Percentiles rank a stretch among this genome's conserved stretches.
Conservation (phyloP, 2,329 filamentous ascomycete genomes). For the Metarhizium rileyi region DNA sequence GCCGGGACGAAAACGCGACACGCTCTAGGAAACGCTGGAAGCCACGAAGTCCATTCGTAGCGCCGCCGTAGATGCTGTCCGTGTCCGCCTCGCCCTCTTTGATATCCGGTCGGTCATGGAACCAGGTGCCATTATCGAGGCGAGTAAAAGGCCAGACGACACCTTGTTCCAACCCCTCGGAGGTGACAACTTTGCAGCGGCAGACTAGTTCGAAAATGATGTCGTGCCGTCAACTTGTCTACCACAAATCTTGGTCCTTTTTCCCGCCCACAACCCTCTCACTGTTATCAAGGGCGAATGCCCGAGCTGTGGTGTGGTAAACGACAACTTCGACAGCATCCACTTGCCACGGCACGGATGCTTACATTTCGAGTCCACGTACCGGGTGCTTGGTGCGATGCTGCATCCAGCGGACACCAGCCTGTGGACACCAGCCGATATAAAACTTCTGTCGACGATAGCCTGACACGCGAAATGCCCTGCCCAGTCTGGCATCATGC, state of each 20-base stretch:
- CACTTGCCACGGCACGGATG: too few species aligned
- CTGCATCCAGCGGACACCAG: too few species aligned
- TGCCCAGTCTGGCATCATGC: too few species aligned
- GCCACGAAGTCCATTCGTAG: conserved; percentile 14
- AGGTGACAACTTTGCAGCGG: conserved; percentile 6
- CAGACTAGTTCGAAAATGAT: background rate
- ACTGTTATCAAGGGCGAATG: too few species aligned
- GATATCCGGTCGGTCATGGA: conserved; percentile 31
- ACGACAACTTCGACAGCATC: too few species aligned
- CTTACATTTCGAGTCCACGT: too few species aligned
- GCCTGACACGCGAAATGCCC: too few species aligned
- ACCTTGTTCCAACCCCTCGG: conserved; percentile 19
- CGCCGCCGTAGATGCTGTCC: conserved; percentile 21
- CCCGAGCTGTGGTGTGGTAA: too few species aligned
- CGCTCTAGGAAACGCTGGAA: conserved; percentile 28
- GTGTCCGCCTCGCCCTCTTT: conserved; percentile 22
- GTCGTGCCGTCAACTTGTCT: conserved; percentile 10
- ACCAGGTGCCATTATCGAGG: conserved; percentile 30
- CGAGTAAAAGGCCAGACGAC: conserved; percentile 28
- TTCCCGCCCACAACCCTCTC: too few species aligned
- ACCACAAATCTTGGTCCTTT: conserved; percentile 30
- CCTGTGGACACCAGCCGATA: too few species aligned
- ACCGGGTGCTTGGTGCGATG: too few species aligned
- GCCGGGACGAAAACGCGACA: conserved; percentile 13
- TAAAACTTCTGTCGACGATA: too few species aligned